phyloP scores from a whole-genome alignment of 441 rosid species.

The Adansonia gregorii region DNA sequence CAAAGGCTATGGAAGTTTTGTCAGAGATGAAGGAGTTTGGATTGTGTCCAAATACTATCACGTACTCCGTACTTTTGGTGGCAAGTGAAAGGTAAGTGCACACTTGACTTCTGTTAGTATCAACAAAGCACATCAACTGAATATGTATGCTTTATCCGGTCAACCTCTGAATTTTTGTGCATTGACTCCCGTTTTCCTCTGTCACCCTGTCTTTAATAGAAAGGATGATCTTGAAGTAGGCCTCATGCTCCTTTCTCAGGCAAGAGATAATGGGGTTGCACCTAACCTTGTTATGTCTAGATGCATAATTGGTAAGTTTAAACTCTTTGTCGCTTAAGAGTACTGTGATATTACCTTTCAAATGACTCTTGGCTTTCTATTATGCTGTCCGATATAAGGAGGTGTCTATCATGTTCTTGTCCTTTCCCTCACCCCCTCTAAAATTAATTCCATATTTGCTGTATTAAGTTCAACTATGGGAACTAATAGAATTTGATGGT shows the following conservation, averaged over 20 bases:
- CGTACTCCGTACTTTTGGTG: conserved; percentile 79
- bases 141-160: conserved; percentile 25
- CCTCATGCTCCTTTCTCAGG: conserved; percentile 64
- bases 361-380: conserved; percentile 14
- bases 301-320: conserved; percentile 74
- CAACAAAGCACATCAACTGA: background rate
- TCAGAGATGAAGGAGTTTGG: conserved; percentile 69
- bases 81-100: conserved; percentile 76
- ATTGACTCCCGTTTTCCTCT: conserved; percentile 18
- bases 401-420: conserved; percentile 12
- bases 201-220: conserved; percentile 44
- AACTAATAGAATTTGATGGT: background rate
- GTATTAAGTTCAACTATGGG: background rate
- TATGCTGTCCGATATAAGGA: background rate
- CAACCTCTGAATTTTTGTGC: conserved; percentile 17
- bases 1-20: conserved; percentile 72
- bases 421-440: background rate
- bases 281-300: conserved; percentile 69
- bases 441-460: background rate
- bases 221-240: conserved; percentile 80
- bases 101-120: conserved; percentile 20
- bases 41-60: conserved; percentile 66
- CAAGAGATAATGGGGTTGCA: conserved; percentile 62
- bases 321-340: conserved; percentile 21
- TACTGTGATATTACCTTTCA: conserved; percentile 19